These are phyloP conservation scores for Pinus taeda DNA, from an alignment of 75 land plant species.

Conservation along the genomic window DNA sequence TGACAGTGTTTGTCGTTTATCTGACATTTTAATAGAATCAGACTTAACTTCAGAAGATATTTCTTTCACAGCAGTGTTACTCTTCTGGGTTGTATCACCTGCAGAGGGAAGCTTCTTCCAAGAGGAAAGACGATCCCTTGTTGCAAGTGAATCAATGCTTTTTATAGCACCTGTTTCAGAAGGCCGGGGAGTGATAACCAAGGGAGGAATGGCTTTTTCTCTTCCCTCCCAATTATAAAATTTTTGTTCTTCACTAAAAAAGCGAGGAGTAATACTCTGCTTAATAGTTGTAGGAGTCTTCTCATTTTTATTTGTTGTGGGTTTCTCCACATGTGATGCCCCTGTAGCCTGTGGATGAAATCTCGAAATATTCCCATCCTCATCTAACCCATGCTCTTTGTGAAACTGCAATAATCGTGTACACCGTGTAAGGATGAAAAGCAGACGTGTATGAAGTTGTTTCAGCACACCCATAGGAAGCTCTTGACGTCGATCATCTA, in stretches of 20 bases:
- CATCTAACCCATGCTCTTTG: slow-evolving; percentile 84
- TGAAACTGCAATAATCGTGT: slow-evolving; percentile 93
- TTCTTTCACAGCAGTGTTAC: slow-evolving; percentile 12
- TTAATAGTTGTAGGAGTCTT: slow-evolving; percentile 27
- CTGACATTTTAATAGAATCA: slow-evolving; percentile 12
- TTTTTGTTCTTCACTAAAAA: slow-evolving; percentile 58
- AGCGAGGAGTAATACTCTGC: slow-evolving; percentile 38
- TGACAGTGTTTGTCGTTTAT: slow-evolving; percentile 5
- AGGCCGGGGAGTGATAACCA: slow-evolving; percentile 9
- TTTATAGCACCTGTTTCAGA: slow-evolving; percentile 20
- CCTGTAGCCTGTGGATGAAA: slow-evolving; percentile 32
- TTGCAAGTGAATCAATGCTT: slow-evolving; percentile 20
- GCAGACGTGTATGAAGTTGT: slow-evolving; percentile 96
- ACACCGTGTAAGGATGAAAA: slow-evolving; percentile 97
- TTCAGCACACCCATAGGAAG: slow-evolving; percentile 83
- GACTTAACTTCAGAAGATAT: slow-evolving; percentile 21
- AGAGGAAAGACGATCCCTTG: slow-evolving; percentile 62
- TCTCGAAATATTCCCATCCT: slow-evolving; percentile 54
- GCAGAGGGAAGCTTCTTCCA: slow-evolving; percentile 77
- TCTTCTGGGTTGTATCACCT: slow-evolving; percentile 28
- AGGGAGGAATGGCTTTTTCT: slow-evolving; percentile 24
- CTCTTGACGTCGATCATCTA: slow-evolving; percentile 95
- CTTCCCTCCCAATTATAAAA: slow-evolving; percentile 30
- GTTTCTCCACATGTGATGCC: slow-evolving; percentile 53
- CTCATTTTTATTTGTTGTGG: slow-evolving; percentile 16